Conservation (phyloP, 352 stramenopile species). For the Globisporangium uncinulatum region DNA sequence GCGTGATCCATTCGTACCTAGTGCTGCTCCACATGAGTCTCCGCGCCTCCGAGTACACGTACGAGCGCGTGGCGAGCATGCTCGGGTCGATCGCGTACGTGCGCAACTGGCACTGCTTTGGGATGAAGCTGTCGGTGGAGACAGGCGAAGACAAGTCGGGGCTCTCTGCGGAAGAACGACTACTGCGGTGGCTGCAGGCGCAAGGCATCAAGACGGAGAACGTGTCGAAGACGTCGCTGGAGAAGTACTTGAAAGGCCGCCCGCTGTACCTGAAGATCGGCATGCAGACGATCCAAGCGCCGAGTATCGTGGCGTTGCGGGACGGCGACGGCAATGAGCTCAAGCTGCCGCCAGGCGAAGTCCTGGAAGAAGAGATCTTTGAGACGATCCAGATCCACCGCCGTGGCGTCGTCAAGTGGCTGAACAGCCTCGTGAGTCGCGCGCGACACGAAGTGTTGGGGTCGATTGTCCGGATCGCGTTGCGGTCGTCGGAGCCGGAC, state of each 20-base stretch:
- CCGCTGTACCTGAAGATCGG: constrained; percentile 86
- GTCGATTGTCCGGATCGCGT: constrained; percentile 65
- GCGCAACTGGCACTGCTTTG: constrained; percentile 90
- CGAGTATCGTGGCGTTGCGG: constrained; percentile 66
- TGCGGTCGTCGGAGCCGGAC: constrained; percentile 54
- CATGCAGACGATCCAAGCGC: constrained; percentile 84
- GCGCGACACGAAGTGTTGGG: constrained; percentile 42
- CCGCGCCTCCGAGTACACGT: constrained; percentile 58
- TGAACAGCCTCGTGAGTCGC: constrained; percentile 25
- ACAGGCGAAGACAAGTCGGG: constrained; percentile 32
- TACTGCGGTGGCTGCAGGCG: constrained; percentile 86
- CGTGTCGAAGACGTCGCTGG: constrained; percentile 65
- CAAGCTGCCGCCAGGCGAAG: constrained; percentile 70
- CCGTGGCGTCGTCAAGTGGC: constrained; percentile 66
- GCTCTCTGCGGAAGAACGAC: constrained; percentile 62
- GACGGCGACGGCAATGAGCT: constrained; percentile 49
- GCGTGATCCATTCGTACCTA: constrained; percentile 84
- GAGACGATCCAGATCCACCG: constrained; percentile 81
- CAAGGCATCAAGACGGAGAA: constrained; percentile 88
- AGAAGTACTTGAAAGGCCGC: constrained; percentile 83
- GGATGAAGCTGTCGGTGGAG: constrained; percentile 72
- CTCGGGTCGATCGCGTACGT: constrained; percentile 84
- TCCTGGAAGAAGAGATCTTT: constrained; percentile 85
- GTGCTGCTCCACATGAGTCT: constrained; percentile 67
- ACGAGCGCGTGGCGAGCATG: constrained; percentile 57